A percentile compares a stretch with the other conserved stretches of the same genome.
These are phyloP conservation scores for Angophora floribunda DNA, from an alignment of 345 rosid species.

Conservation along the genomic window DNA sequence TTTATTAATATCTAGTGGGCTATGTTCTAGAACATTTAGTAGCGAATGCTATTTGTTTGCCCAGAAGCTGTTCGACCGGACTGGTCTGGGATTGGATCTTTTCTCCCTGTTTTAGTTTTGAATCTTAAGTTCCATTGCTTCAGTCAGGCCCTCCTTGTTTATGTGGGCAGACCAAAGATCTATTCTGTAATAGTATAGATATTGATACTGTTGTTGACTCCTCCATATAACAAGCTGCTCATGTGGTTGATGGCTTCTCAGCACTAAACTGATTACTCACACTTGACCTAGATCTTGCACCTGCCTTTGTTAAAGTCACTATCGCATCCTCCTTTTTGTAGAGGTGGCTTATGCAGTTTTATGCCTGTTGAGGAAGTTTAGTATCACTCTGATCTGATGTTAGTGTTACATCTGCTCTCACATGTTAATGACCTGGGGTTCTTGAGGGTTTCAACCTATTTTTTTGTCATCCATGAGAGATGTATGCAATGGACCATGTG, in stretches of 20 bases:
- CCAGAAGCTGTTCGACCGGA: not conserved
- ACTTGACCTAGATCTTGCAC: not conserved
- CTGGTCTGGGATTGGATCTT: not conserved
- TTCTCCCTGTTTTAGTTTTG: not conserved
- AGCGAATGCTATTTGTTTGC: not conserved
- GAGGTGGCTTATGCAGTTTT: not conserved
- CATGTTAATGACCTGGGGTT: not conserved
- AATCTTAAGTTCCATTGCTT: not conserved
- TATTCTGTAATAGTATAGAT: not conserved
- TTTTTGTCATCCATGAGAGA: not conserved
- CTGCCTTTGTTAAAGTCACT: not conserved
- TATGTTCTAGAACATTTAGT: not conserved
- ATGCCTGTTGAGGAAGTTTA: not conserved
- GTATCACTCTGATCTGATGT: not conserved
- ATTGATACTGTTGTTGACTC: not conserved
- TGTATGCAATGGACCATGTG: not conserved
- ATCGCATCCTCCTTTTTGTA: not conserved
- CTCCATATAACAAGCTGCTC: not conserved
- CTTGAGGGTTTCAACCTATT: not conserved
- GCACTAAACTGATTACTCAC: not conserved
- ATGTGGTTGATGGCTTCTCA: not conserved
- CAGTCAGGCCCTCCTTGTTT: not conserved
- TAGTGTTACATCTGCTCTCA: not conserved
- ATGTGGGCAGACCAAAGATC: not conserved
- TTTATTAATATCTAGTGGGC: not conserved